Evolutionary conservation across 306 rosid genomes (phyloP).

Genomic region (Inga leiocalycina): DNA sequence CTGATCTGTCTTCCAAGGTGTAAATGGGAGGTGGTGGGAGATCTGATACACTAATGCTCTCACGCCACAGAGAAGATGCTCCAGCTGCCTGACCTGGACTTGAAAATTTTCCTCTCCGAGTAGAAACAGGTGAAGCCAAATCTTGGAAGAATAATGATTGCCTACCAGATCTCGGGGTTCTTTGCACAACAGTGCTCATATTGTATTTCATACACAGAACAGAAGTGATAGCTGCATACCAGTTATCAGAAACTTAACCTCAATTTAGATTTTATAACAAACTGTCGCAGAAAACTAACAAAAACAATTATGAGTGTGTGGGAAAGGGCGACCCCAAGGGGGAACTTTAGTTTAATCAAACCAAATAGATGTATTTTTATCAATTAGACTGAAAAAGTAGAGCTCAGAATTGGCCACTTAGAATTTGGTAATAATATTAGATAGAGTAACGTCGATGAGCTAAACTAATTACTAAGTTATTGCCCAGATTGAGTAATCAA

Average conservation of each 20-base stretch:
- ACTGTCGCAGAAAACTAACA: neutral
- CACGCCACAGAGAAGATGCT: slow-evolving; percentile 86
- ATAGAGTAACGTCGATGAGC: neutral
- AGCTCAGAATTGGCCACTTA: neutral
- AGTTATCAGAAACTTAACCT: neutral
- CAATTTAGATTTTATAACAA: neutral
- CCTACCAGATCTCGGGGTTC: slow-evolving; percentile 79
- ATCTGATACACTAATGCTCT: slow-evolving; percentile 67
- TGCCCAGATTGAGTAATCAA: neutral
- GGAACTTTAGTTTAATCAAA: neutral
- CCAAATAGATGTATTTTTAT: slow-evolving; percentile 8
- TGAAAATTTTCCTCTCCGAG: slow-evolving; percentile 72
- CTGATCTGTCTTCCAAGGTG: slow-evolving; percentile 92
- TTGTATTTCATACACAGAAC: slow-evolving; percentile 17
- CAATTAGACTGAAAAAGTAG: slow-evolving; percentile 13
- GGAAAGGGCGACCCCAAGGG: neutral
- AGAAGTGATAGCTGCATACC: slow-evolving; percentile 43
- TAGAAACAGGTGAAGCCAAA: slow-evolving; percentile 87
- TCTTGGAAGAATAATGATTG: slow-evolving; percentile 91
- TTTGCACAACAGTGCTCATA: slow-evolving; percentile 68
- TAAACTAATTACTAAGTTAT: slow-evolving; percentile 7
- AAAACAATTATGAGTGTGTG: neutral
- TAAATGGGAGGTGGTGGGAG: slow-evolving; percentile 95
- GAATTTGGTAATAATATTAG: neutral
- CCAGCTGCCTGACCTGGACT: slow-evolving; percentile 88